Evolutionary conservation across 2,329 filamentous ascomycete genomes (phyloP), one percentile per base, ranked within the genome.

Genomic region (Fonsecaea pugnacius): DNA sequence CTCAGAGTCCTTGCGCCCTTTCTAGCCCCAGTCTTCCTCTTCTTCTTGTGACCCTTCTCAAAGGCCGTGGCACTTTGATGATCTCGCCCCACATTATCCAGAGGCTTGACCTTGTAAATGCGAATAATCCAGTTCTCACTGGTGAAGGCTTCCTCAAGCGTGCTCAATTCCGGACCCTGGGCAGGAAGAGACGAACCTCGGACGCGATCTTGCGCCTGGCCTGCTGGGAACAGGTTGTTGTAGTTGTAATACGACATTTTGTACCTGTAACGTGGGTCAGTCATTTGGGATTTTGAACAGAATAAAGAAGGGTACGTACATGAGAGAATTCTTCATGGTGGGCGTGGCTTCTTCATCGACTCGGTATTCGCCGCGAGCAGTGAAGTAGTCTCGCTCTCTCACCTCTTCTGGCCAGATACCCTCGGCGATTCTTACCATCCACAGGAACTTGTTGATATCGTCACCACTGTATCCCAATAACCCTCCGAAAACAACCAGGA

Each of bases 241-340:
- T 91, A 99, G 85, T 98, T 98, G 87, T 99, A 91, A 85, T 99
- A 99, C 24, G 92, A 97, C 93, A 99, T 97, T 86, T 99, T 99
- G 87, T 99, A 99, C 92, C 93, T 96, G 64, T 46, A 40, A 27
- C 18, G 18, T 18, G 43, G 30, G 46, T 60, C 50, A 14, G 64
- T 74, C 16, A 64, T 76, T 73, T 66, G 64, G 36, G 36, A 14
- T 12, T 58, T 50, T 40, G 21, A n/a, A 3, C 12, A 43, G n/a
- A 8, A 50, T 16, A 35, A 38, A 48, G 2, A 12, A 36, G 27
- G 30, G 32, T 58, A 82, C 91, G 85, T 85, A 96, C 94, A 98
- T 97, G 84, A 99, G 86, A 80, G 93, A 97, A 86, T 99, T 96
- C 84, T 91, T 95, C 95, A 99, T 99, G 51, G 94, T 92, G 27